phyloP scores from a whole-genome alignment of 2,329 filamentous ascomycete species.

The Ascochyta viciae-villosae region DNA sequence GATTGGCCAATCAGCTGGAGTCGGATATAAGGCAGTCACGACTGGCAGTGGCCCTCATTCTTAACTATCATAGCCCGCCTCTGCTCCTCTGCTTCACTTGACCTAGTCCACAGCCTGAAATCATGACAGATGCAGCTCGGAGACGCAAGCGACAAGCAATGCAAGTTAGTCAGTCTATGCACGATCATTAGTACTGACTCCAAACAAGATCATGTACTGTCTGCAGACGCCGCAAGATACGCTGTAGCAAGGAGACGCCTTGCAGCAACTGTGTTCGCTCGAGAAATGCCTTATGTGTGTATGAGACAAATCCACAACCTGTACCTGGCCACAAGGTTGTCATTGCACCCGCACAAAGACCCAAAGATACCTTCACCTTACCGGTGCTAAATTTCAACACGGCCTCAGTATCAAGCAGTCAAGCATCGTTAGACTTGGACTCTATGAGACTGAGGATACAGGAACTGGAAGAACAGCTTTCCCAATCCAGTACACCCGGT shows the following conservation, averaged over 20 bases:
- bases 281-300: constrained; percentile 63
- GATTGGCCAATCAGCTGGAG: constrained; percentile 1
- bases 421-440: constrained; percentile 45
- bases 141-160: constrained; percentile 54
- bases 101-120: neutral
- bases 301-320: constrained; percentile 38
- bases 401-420: constrained; percentile 26
- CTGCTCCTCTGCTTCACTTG: neutral
- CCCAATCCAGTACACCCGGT: constrained; percentile 16
- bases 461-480: constrained; percentile 54
- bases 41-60: too few species aligned
- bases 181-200: constrained; percentile 10
- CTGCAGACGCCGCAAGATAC: constrained; percentile 67
- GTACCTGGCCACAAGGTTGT: constrained; percentile 18
- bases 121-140: constrained; percentile 31
- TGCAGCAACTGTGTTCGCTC: constrained; percentile 67
- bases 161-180: constrained; percentile 39
- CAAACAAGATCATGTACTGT: constrained; percentile 60
- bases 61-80: too few species aligned
- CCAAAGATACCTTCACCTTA: neutral
- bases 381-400: constrained; percentile 1
- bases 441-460: constrained; percentile 51
- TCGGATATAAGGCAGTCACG: neutral
- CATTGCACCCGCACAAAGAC: constrained; percentile 5
- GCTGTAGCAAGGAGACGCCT: constrained; percentile 65